Percentiles rank a stretch among this genome's conserved stretches.
These are phyloP conservation scores for Jatropha multifida DNA, from an alignment of 441 rosid species.

Conservation along the genomic window DNA sequence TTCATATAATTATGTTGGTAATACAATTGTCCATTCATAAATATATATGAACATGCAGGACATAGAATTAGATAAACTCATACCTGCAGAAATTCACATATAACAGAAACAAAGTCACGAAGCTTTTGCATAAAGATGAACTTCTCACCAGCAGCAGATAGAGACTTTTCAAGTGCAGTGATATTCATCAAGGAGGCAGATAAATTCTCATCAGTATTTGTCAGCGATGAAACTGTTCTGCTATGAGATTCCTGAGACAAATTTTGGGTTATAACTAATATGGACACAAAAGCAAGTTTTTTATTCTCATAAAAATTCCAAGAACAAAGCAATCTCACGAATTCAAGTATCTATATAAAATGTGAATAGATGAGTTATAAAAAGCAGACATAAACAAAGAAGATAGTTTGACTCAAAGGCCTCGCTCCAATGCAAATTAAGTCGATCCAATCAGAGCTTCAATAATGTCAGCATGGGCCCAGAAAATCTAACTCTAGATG, in stretches of 20 bases:
- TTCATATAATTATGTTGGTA: neutral
- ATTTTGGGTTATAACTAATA: neutral
- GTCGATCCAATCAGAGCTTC: neutral
- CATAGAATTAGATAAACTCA: conserved; percentile 37
- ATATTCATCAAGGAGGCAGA: conserved; percentile 76
- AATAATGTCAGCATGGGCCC: neutral
- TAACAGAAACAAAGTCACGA: conserved; percentile 88
- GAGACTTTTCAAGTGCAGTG: conserved; percentile 70
- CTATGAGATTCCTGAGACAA: conserved; percentile 74
- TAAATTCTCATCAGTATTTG: conserved; percentile 79
- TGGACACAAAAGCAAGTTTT: neutral
- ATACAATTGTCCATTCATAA: neutral
- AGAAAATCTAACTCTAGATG: neutral
- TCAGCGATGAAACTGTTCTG: conserved; percentile 56
- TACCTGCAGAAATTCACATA: conserved; percentile 99
- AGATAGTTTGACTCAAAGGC: neutral
- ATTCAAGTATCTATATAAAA: neutral
- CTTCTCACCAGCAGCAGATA: conserved; percentile 92
- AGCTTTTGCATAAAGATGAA: conserved; percentile 98
- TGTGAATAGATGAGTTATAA: neutral
- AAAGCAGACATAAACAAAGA: neutral
- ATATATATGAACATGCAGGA: conserved; percentile 17
- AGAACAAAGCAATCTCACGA: conserved; percentile 15
- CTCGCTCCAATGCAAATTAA: conserved; percentile 5
- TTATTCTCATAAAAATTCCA: neutral